Conservation (phyloP, 1,139 yeast genomes). For the Zygosaccharomyces pseudobailii region DNA sequence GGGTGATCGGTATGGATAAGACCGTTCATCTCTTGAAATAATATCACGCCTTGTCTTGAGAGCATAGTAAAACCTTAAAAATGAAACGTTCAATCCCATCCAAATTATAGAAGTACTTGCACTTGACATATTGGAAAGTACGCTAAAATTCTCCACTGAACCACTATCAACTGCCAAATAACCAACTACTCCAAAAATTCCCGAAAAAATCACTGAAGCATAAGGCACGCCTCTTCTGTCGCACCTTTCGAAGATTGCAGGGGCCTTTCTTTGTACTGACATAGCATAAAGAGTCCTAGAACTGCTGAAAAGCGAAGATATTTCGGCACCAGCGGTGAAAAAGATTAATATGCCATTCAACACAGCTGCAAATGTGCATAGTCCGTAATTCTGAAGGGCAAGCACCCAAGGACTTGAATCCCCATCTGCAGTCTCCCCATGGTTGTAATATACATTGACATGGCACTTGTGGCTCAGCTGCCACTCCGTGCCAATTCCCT, state of each 20-base stretch:
- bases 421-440: conserved; percentile 41
- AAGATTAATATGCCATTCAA: conserved; percentile 66
- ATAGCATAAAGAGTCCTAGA: conserved; percentile 40
- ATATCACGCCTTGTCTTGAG: conserved; percentile 61
- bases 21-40: conserved; percentile 52
- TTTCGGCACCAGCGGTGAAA: conserved; percentile 57
- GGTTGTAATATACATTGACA: conserved; percentile 5
- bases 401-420: conserved; percentile 75
- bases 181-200: conserved; percentile 56
- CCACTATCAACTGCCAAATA: conserved; percentile 55
- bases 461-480: conserved; percentile 22
- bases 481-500: conserved; percentile 24
- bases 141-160: conserved; percentile 60
- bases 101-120: conserved; percentile 75
- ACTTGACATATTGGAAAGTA: conserved; percentile 62
- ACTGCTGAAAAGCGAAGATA: conserved; percentile 39
- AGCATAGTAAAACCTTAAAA: conserved; percentile 67
- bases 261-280: conserved; percentile 68
- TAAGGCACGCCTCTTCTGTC: conserved; percentile 69
- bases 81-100: conserved; percentile 76
- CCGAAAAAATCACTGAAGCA: conserved; percentile 59
- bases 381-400: conserved; percentile 63
- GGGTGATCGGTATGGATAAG: conserved; percentile 72
- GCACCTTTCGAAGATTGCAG: conserved; percentile 55
- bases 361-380: conserved; percentile 61